A percentile compares a stretch with the other conserved stretches of the same genome.
Evolutionary conservation across 2,329 filamentous ascomycete genomes (phyloP).

Genomic region (Exophiala sideris): DNA sequence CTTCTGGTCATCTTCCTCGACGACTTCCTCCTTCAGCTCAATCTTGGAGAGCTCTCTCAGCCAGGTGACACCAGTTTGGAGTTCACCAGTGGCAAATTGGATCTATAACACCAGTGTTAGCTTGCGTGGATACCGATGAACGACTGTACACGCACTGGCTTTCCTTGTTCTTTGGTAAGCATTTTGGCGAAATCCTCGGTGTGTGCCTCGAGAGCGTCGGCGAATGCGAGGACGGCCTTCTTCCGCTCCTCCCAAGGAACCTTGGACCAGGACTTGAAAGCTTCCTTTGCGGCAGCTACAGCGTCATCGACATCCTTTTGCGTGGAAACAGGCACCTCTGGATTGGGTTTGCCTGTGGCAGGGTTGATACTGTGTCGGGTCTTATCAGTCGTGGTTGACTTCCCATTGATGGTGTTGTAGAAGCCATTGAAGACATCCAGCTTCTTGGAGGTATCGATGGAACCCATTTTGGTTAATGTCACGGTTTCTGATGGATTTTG

Average conservation of each 20-base stretch:
- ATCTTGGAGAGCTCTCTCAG: constrained; percentile 18
- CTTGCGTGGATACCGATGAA: neutral
- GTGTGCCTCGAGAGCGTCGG: constrained; percentile 37
- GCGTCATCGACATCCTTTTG: constrained; percentile 51
- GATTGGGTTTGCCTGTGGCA: constrained; percentile 47
- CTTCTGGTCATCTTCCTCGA: constrained; percentile 26
- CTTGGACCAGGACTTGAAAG: constrained; percentile 49
- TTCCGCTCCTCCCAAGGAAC: constrained; percentile 36
- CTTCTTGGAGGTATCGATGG: constrained; percentile 3
- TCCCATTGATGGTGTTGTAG: constrained; percentile 52
- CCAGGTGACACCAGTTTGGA: constrained; percentile 22
- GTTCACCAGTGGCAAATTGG: constrained; percentile 24
- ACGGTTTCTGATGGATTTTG: neutral
- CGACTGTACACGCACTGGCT: constrained; percentile 30
- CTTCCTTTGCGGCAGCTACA: constrained; percentile 47
- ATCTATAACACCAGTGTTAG: constrained; percentile 6
- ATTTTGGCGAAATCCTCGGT: constrained; percentile 36
- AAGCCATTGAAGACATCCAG: constrained; percentile 41
- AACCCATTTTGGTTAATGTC: constrained; percentile 4
- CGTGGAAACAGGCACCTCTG: constrained; percentile 50
- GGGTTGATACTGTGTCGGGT: constrained; percentile 53
- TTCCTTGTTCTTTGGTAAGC: constrained; percentile 44
- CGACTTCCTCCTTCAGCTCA: constrained; percentile 23
- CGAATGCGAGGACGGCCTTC: constrained; percentile 33
- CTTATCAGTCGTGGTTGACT: constrained; percentile 43